Percentiles rank a stretch among this genome's conserved stretches.
Conservation (phyloP, 2,329 filamentous ascomycete species). For the Apiospora arundinis region DNA sequence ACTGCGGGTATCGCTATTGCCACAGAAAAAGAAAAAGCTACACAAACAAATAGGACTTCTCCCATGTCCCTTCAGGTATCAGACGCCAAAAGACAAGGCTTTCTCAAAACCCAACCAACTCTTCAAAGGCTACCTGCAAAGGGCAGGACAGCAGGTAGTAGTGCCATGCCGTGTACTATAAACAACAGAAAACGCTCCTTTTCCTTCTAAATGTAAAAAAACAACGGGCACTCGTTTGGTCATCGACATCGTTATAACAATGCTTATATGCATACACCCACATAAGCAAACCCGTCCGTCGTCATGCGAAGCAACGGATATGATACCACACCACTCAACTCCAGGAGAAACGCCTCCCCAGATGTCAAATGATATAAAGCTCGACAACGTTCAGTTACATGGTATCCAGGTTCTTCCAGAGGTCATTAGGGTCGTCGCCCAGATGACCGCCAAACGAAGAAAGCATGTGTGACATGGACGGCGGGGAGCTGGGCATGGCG, state of each 20-base stretch:
- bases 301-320: no score
- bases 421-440: slow-evolving; percentile 25
- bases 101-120: not conserved
- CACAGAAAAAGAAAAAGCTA: not conserved
- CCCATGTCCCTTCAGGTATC: not conserved
- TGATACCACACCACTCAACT: no score
- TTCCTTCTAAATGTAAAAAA: no score
- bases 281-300: not conserved
- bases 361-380: no score
- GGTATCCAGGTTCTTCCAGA: slow-evolving; percentile 23
- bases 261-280: not conserved
- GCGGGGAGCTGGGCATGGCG: slow-evolving; percentile 56
- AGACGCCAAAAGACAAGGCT: not conserved
- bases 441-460: slow-evolving; percentile 32
- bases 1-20: slow-evolving; percentile 12
- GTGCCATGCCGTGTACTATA: not conserved
- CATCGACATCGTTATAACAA: not conserved
- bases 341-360: no score
- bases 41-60: not conserved
- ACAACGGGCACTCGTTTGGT: not conserved
- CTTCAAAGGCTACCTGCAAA: not conserved
- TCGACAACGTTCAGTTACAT: not conserved
- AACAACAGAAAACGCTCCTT: not conserved
- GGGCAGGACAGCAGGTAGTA: not conserved
- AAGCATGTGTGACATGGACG: slow-evolving; percentile 38